phyloP scores from a whole-genome alignment of 148 eudicot species.

The Silene latifolia region DNA sequence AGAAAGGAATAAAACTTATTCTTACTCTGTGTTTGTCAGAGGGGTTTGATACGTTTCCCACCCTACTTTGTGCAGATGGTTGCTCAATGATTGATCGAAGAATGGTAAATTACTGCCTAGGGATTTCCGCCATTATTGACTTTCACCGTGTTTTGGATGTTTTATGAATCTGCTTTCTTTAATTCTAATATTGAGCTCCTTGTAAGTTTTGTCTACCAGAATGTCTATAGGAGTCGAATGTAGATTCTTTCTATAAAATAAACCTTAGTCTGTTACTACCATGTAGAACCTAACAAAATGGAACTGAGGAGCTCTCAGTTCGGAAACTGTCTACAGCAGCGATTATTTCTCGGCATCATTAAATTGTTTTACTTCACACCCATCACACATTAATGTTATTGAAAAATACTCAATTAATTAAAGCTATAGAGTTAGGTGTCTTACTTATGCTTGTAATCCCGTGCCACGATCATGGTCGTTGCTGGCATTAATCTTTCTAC shows the following conservation, averaged over 20 bases:
- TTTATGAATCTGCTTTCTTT: slow-evolving; percentile 2
- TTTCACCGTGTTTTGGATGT: background rate
- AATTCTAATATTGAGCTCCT: background rate
- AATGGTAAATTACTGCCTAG: slow-evolving; percentile 56
- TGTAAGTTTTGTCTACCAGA: background rate
- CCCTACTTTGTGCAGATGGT: slow-evolving; percentile 93
- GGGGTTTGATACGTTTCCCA: slow-evolving; percentile 96
- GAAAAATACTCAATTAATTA: no score
- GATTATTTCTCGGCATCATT: background rate
- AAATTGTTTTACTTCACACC: background rate
- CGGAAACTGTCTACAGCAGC: background rate
- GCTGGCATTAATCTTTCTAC: no score
- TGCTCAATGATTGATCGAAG: slow-evolving; percentile 99
- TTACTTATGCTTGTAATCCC: no score
- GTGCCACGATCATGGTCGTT: no score
- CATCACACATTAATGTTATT: background rate
- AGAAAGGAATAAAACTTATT: slow-evolving; percentile 92
- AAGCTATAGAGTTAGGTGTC: no score
- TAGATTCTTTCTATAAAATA: no score
- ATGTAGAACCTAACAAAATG: no score
- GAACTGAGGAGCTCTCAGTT: background rate
- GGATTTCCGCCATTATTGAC: background rate
- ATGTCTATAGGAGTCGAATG: background rate
- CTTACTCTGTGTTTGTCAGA: slow-evolving; percentile 78
- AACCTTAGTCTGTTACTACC: no score